Evolutionary conservation across 1,139 yeast genomes (phyloP).

Genomic region (Magnusiomyces starmeri): DNA sequence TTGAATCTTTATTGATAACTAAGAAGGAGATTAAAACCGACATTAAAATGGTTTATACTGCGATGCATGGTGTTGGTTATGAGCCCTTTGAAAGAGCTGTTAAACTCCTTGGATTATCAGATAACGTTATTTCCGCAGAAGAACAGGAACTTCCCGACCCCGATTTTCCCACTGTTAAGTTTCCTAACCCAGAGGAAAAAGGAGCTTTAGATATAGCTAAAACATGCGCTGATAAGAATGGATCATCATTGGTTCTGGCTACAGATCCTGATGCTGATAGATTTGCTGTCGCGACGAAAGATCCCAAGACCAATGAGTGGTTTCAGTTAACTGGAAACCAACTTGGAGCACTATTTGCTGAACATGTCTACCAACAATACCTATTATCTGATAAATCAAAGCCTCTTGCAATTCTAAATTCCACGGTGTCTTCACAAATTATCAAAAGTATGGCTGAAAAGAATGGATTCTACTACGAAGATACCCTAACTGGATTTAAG

Average conservation of each 20-base stretch:
- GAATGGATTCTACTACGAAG: conserved; percentile 58
- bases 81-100: conserved; percentile 29
- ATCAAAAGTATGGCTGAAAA: conserved; percentile 59
- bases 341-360: conserved; percentile 78
- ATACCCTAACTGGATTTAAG: conserved; percentile 91
- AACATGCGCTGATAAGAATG: conserved; percentile 40
- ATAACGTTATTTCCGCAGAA: conserved; percentile 41
- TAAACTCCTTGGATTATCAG: conserved; percentile 29
- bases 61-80: conserved; percentile 91
- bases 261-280: conserved; percentile 98
- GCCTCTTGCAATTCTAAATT: conserved; percentile 61
- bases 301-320: conserved; percentile 44
- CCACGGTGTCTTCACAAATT: conserved; percentile 88
- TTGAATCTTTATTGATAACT: conserved; percentile 13
- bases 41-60: conserved; percentile 68
- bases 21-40: conserved; percentile 18
- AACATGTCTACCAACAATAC: conserved; percentile 44
- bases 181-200: conserved; percentile 94
- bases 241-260: conserved; percentile 58
- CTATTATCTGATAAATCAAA: conserved; percentile 19
- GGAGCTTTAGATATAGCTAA: conserved; percentile 82
- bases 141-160: conserved; percentile 78
- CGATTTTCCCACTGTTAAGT: conserved; percentile 70
- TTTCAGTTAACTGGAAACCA: conserved; percentile 85
- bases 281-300: conserved; percentile 60